phyloP scores from a whole-genome alignment of 345 rosid species.

The Xanthoceras sorbifolium region DNA sequence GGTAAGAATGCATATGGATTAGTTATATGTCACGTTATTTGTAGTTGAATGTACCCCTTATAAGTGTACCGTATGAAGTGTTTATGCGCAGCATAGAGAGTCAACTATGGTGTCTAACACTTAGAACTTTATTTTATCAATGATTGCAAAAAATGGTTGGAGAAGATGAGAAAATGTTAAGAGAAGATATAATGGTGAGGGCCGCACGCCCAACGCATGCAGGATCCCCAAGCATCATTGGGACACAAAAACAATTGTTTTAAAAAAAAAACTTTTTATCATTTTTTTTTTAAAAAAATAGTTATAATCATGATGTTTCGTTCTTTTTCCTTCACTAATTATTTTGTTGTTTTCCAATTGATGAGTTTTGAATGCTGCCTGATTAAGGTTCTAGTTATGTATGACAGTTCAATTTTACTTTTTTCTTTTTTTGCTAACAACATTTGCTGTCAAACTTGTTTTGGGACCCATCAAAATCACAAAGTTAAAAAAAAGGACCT shows the following conservation, averaged over 20 bases:
- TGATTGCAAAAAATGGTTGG: too few relatives aligned
- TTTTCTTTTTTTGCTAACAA: background rate
- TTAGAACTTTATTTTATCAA: background rate
- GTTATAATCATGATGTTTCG: conserved; percentile 30
- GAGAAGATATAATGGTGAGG: conserved; percentile 41
- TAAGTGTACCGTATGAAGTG: too few relatives aligned
- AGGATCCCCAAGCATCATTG: conserved; percentile 42
- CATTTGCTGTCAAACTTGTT: conserved; percentile 14
- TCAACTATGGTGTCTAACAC: background rate
- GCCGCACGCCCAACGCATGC: conserved; percentile 73
- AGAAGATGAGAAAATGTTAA: too few relatives aligned
- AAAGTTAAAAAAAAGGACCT: background rate
- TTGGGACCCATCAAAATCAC: conserved; percentile 11
- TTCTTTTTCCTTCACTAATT: conserved; percentile 23
- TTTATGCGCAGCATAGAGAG: background rate
- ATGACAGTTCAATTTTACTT: background rate
- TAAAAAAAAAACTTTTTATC: conserved; percentile 24
- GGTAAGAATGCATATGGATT: too few relatives aligned
- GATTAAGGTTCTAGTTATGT: background rate
- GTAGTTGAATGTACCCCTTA: too few relatives aligned
- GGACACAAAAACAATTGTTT: conserved; percentile 48
- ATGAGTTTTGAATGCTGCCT: conserved; percentile 16
- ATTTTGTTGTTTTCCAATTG: conserved; percentile 32
- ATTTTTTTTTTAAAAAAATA: conserved; percentile 23
- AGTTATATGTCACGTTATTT: too few relatives aligned